Base-by-base conservation (phyloP, 768 basidiomycete species). In the Exidia glandulosa region DNA sequence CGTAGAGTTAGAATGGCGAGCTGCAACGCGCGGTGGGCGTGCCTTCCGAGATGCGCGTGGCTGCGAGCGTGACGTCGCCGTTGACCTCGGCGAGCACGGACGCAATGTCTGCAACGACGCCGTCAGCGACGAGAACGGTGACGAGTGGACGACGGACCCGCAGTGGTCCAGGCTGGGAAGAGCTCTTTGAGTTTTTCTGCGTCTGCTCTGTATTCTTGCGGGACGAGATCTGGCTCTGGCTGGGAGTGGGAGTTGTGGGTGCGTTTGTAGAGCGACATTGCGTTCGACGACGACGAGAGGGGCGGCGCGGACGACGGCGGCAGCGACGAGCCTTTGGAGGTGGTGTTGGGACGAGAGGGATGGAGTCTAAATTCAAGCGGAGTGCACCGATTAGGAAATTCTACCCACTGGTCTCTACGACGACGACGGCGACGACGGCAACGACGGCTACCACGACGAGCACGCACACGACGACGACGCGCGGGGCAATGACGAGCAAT, bases 21-120 rank as follows among this genome's bases (percentile, higher is more conserved):
- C 62, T 34, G 41, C 62, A 45, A 2, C 34, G 14, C 2, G 48
- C 32, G 23, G 52, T 36, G 13, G 61, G 41, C 74, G 9, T 25
- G 88, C 90, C 90, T 69, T 92, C 90, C 59, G 75, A 81, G 63
- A 93, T 88, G 68, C 84, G 79, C n/a, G 79, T 79, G 3, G 80
- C 87, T 48, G 88, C 90, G 59, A 84, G 64, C 63, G 87, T 72
- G 37, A 84, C 74, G 69, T 91, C 88, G 48, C 90, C 90, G 36
- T 71, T 73, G 25, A 81, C 81, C 70, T 93, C 90, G 57, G 65
- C 63, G 50, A 93, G 78, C 58, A 88, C 76, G 6, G 85, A 83
- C 63, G 80, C 77, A 63, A 92, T 80, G 75, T 92, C 90, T 77
- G 62, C 13, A 65, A 55, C 64, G 52, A 48, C n/a, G 63, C 27